Percentiles rank a stretch among this genome's conserved stretches.
Evolutionary conservation across 1,284 basidiomycete genomes (phyloP).

Genomic region (Mycena citricolor): DNA sequence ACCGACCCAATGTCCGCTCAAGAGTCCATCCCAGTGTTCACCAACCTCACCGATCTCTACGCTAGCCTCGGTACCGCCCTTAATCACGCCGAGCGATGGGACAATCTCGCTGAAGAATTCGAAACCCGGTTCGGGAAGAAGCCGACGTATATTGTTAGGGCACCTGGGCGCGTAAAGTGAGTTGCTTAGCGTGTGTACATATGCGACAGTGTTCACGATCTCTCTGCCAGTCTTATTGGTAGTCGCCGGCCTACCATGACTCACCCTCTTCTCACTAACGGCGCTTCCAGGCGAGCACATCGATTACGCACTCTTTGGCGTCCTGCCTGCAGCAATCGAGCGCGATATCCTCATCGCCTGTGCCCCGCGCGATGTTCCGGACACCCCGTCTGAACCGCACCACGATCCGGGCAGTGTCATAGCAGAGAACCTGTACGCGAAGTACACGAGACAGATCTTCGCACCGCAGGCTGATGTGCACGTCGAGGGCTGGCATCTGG

Average conservation of each 20-base stretch:
- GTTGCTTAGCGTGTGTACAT: conserved; percentile 26
- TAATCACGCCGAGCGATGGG: conserved; percentile 67
- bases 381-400: conserved; percentile 24
- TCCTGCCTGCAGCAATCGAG: conserved; percentile 83
- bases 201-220: background rate
- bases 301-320: conserved; percentile 81
- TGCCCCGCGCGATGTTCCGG: conserved; percentile 43
- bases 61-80: conserved; percentile 53
- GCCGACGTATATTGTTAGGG: conserved; percentile 73
- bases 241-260: too few species aligned
- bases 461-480: conserved; percentile 49
- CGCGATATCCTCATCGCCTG: conserved; percentile 85
- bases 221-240: conserved; percentile 33
- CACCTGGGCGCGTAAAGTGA: conserved; percentile 84
- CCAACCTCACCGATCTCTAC: conserved; percentile 60
- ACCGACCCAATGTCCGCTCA: conserved; percentile 51
- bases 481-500: conserved; percentile 64
- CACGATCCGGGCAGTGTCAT: conserved; percentile 49
- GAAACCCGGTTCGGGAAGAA: conserved; percentile 61
- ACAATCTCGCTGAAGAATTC: conserved; percentile 63
- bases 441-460: conserved; percentile 60
- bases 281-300: conserved; percentile 81
- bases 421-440: conserved; percentile 64
- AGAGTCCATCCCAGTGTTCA: conserved; percentile 64
- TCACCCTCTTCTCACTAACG: too few species aligned